A percentile compares a stretch with the other conserved stretches of the same genome.
Conservation (phyloP, 495 filamentous ascomycete species). For the Pyrenula massariospora region DNA sequence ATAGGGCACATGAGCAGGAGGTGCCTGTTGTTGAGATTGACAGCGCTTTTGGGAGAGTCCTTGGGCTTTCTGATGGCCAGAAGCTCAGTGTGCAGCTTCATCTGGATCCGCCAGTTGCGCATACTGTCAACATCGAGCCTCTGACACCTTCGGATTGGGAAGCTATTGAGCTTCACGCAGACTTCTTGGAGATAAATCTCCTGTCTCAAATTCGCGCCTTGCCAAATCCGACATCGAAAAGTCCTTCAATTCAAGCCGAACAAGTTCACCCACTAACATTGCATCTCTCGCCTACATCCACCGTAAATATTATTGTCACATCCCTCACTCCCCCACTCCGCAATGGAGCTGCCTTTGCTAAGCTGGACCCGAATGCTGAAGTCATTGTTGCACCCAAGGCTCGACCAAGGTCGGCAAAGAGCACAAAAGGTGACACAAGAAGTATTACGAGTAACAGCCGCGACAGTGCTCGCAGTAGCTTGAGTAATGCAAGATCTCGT, state of each 20-base stretch:
- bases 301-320: conserved; percentile 77
- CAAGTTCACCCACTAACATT: conserved; percentile 72
- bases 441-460: conserved; percentile 61
- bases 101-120: conserved; percentile 76
- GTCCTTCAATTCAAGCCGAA: conserved; percentile 26
- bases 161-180: conserved; percentile 94
- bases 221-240: conserved; percentile 58
- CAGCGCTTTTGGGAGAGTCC: conserved; percentile 69
- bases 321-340: conserved; percentile 64
- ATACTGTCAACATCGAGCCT: conserved; percentile 92
- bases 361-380: conserved; percentile 86
- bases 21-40: conserved; percentile 74
- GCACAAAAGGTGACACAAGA: conserved; percentile 43
- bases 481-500: conserved; percentile 53
- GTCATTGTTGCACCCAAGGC: conserved; percentile 93
- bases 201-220: conserved; percentile 86
- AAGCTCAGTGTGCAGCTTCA: conserved; percentile 70
- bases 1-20: conserved; percentile 54
- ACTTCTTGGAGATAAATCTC: conserved; percentile 87
- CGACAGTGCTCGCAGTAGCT: conserved; percentile 59
- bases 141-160: conserved; percentile 95
- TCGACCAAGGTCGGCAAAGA: conserved; percentile 45
- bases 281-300: conserved; percentile 90
- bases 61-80: conserved; percentile 74
- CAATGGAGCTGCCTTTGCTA: conserved; percentile 66